Evolutionary conservation across 192 early-diverging fungal species (phyloP), one percentile per base, ranked within the genome.

Genomic region (Entophlyctis luteolus): DNA sequence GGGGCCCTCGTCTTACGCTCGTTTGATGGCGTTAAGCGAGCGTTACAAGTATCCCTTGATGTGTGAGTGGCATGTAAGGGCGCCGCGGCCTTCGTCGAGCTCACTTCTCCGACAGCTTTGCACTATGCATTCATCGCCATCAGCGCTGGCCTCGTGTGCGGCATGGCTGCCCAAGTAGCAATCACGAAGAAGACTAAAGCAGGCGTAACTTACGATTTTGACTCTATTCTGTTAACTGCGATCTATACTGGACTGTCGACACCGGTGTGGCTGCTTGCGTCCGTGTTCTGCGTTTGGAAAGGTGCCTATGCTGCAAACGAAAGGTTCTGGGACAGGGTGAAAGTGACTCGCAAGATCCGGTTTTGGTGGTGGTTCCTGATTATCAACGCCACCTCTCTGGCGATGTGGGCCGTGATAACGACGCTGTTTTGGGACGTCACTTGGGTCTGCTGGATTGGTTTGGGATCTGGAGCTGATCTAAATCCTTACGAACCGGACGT

Each of bases 341-440:
- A 42, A 22, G 59, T 60, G 18, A 18, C 16, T 6, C 59, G 46
- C 22, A 39, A 39, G 14, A 20, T 20, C 8, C 35, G 59, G 35
- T 60, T 60, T 28, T 60, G 59, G 59, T 18, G 38, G 38, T 60
- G 59, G 59, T 60, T 45, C 39, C 39, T 60, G 38, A 25, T 27
- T 39, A 28, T 60, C 0, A 60, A 60, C 27, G 39, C 37, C 16
- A 46, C 37, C 18, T n/a, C 23, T 2, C 28, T 60, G 3, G 59
- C 20, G 3, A 6, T 20, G 14, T 60, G 59, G 59, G 6, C 12
- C 29, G 59, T 60, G 35, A 60, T 60, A 12, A 46, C 59, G 12
- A 46, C 59, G 16, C n/a, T 60, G 39, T 60, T 60, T 46, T 60
- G 59, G 59, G 59, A 60, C 27, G 38, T 46, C 1, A 60, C 59